Base-by-base conservation (phyloP, 2,329 filamentous ascomycete species). In the Eutypa lata region DNA sequence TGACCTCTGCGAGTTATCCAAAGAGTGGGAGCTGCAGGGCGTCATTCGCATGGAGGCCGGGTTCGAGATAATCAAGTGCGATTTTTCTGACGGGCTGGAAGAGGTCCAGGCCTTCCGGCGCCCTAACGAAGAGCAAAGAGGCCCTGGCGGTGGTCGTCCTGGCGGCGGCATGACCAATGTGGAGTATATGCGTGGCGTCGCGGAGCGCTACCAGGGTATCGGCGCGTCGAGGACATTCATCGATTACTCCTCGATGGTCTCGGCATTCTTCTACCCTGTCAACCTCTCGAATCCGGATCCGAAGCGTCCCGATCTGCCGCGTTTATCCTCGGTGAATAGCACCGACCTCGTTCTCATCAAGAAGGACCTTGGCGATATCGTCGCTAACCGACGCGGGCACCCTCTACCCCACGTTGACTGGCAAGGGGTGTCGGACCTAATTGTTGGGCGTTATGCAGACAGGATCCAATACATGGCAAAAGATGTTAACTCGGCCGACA, bases 371-470 rank as follows among this genome's bases (percentile, higher is more conserved):
- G 68, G 68, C 2, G 52, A 64, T 0, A 67, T 82, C 45, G 68
- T 56, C 33, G 37, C 7, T 52, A 10, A 31, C 6, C 50, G 21
- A 55, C 79, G 1, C 57, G 68, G 28, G n/a, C n/a, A 18, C 35
- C n/a, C 13, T 14, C 13, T 16, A 38, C 58, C 68, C 11, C 66
- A 69, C 18, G 64, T 81, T 24, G 72, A 89, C 60, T 91, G 89
- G 89, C 88, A 91, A 63, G 76, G 71, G 0, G 72, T 88, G 1
- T 76, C 79, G 0, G 89, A 92, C 60, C 77, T 38, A 14, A 38
- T 38, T 14, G 35, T 38, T 16, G 35, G 13, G 35, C 35, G 35
- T 6, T 38, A 38, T 16, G 35, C n/a, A 6, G 35, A 38, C 13
- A 6, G 35, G 35, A 14, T 38, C 35, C 35, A 14, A 14, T 38